Conservation (phyloP, 179 eudicot species). For the Sideroxylon spinosum region DNA sequence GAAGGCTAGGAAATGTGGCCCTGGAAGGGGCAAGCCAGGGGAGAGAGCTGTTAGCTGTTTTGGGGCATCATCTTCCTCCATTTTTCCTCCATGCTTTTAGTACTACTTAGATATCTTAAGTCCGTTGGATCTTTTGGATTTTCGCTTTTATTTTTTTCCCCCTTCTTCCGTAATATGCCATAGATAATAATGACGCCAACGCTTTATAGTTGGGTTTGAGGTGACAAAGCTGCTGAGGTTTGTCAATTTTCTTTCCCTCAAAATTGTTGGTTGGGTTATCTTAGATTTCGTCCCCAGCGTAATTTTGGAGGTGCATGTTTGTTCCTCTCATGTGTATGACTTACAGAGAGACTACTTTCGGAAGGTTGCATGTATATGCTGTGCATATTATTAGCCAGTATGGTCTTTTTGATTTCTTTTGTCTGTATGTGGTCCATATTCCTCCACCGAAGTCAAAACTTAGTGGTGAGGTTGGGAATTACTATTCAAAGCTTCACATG, state of each 20-base stretch:
- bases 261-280: too few relatives aligned
- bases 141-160: neutral
- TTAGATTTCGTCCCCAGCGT: too few relatives aligned
- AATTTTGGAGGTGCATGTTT: neutral
- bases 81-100: constrained; percentile 44
- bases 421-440: too few relatives aligned
- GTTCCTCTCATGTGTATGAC: neutral
- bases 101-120: constrained; percentile 13
- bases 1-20: constrained; percentile 56
- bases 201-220: constrained; percentile 12
- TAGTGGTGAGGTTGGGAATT: too few relatives aligned
- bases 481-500: too few relatives aligned
- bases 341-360: constrained; percentile 5
- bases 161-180: neutral
- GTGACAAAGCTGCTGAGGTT: constrained; percentile 12
- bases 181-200: constrained; percentile 8
- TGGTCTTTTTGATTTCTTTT: neutral
- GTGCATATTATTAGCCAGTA: neutral
- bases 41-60: constrained; percentile 57
- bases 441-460: too few relatives aligned
- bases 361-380: constrained; percentile 11
- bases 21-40: constrained; percentile 36
- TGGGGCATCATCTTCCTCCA: constrained; percentile 80
- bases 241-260: constrained; percentile 12
- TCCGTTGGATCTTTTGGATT: neutral